phyloP scores from a whole-genome alignment of 768 basidiomycete species.

The Agrocybe pediades region DNA sequence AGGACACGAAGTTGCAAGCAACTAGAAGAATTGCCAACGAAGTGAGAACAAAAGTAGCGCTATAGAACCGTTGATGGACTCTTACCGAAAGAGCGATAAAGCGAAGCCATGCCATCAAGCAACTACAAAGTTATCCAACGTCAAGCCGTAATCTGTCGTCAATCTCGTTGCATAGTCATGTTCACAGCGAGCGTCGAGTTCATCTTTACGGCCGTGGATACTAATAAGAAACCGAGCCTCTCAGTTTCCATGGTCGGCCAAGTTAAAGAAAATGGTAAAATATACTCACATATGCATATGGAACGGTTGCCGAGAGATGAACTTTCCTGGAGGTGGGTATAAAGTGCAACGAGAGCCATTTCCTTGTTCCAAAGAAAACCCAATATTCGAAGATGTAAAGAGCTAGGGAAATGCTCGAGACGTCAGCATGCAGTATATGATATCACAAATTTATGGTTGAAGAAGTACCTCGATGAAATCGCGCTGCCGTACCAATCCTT shows the following conservation, averaged over 20 bases:
- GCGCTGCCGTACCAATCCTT: background rate
- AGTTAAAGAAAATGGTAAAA: background rate
- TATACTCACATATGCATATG: background rate
- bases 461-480: background rate
- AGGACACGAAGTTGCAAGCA: too few relatives aligned
- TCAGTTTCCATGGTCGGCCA: background rate
- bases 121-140: background rate
- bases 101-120: too few relatives aligned
- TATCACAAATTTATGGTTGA: background rate
- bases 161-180: background rate
- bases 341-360: background rate
- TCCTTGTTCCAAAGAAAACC: background rate
- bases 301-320: background rate
- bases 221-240: background rate
- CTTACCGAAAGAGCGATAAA: too few relatives aligned
- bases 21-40: too few relatives aligned
- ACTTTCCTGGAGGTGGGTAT: background rate
- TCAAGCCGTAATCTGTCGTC: background rate
- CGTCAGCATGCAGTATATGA: too few relatives aligned
- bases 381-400: background rate
- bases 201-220: background rate
- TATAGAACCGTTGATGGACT: too few relatives aligned
- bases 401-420: background rate
- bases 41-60: too few relatives aligned
- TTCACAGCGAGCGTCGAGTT: background rate